phyloP scores from a whole-genome alignment of 805 yeast species.

The Zygosaccharomyces rouxii region DNA sequence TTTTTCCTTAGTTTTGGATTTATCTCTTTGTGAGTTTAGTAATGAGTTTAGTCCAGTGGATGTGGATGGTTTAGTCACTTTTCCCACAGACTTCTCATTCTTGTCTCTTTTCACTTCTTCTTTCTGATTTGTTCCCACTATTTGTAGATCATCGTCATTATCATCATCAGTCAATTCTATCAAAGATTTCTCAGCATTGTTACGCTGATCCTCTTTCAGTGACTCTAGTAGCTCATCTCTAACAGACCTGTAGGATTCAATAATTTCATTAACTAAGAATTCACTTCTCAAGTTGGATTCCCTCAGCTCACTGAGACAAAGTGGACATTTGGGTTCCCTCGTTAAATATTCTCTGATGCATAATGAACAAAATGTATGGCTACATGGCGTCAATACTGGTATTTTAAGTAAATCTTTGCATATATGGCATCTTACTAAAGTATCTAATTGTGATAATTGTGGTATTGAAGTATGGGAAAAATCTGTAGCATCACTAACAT shows the following conservation, averaged over 20 bases:
- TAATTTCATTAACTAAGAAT: conserved; percentile 66
- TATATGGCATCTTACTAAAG: conserved; percentile 74
- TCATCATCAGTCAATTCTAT: conserved; percentile 33
- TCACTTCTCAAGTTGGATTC: conserved; percentile 68
- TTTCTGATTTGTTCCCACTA: conserved; percentile 28
- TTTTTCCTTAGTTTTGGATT: conserved; percentile 11
- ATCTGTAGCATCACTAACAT: conserved; percentile 63
- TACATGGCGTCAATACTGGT: conserved; percentile 81
- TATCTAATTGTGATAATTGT: conserved; percentile 55
- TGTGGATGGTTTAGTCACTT: conserved; percentile 7
- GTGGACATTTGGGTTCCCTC: conserved; percentile 63
- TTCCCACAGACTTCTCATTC: background rate
- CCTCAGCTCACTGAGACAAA: conserved; percentile 66
- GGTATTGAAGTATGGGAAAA: conserved; percentile 58
- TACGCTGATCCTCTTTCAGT: conserved; percentile 14
- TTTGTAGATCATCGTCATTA: conserved; percentile 27
- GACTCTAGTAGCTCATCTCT: conserved; percentile 39
- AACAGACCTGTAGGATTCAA: conserved; percentile 45
- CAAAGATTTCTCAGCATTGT: conserved; percentile 14
- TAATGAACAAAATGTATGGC: conserved; percentile 83
- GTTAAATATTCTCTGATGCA: conserved; percentile 73
- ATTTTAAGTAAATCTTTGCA: conserved; percentile 79
- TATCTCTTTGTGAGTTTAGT: conserved; percentile 11
- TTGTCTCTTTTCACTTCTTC: conserved; percentile 15
- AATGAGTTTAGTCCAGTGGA: conserved; percentile 15